These are phyloP conservation scores for Penicillium waksmanii DNA, from an alignment of 495 filamentous ascomycete genomes.

Conservation along the genomic window DNA sequence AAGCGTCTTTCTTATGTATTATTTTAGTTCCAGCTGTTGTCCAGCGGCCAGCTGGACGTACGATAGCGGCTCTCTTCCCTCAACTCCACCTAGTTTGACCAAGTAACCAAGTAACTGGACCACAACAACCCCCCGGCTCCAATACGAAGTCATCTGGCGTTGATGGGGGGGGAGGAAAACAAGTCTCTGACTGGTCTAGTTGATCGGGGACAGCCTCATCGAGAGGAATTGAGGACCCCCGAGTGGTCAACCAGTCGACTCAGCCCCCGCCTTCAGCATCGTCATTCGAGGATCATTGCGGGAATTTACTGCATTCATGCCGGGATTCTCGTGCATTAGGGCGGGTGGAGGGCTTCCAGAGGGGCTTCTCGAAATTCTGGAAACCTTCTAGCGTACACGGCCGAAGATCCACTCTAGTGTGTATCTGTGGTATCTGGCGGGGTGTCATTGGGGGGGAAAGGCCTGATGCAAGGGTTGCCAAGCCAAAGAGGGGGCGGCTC, in stretches of 20 bases:
- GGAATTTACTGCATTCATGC: conserved; percentile 28
- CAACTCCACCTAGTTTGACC: conserved; percentile 1
- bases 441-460: not conserved
- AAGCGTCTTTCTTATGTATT: conserved; percentile 8
- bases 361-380: conserved; percentile 23
- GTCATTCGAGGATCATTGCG: conserved; percentile 27
- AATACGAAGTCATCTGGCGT: conserved; percentile 2
- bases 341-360: conserved; percentile 1
- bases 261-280: conserved; percentile 17
- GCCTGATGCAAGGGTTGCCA: not conserved
- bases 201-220: conserved; percentile 10
- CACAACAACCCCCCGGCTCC: not conserved
- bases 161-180: not conserved
- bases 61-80: not conserved
- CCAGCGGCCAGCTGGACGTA: too few species aligned
- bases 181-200: not conserved
- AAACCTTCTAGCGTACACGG: conserved; percentile 32
- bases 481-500: not conserved
- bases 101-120: not conserved
- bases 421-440: not conserved
- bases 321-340: conserved; percentile 28
- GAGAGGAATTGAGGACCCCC: not conserved
- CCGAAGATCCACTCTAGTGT: not conserved
- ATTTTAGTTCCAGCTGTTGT: not conserved
- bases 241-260: conserved; percentile 1